These are phyloP conservation scores for Suillus alpinus DNA, from an alignment of 768 basidiomycete genomes.

Conservation along the genomic window DNA sequence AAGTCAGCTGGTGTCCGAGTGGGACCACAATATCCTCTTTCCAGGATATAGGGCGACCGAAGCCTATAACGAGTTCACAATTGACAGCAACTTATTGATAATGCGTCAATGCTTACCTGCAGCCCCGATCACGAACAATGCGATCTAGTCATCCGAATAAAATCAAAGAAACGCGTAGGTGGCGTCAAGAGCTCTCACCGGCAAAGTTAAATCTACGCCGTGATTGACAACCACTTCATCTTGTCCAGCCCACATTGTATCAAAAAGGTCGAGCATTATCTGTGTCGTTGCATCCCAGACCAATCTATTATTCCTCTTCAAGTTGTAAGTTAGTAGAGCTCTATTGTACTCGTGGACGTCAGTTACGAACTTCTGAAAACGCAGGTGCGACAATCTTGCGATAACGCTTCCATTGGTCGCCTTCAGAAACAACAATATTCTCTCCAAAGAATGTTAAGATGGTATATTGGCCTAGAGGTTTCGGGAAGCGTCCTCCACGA, in stretches of 20 bases:
- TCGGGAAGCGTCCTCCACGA: conserved; percentile 43
- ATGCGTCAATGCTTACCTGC: conserved; percentile 36
- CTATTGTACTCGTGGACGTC: background rate
- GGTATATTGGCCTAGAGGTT: conserved; percentile 47
- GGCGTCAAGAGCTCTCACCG: conserved; percentile 32
- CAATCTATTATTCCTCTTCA: conserved; percentile 28
- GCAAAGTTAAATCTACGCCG: conserved; percentile 50
- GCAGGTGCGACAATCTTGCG: conserved; percentile 62
- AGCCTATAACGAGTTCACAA: conserved; percentile 32
- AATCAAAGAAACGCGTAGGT: conserved; percentile 18
- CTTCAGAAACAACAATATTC: conserved; percentile 66
- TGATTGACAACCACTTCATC: conserved; percentile 42
- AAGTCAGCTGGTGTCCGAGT: conserved; percentile 44
- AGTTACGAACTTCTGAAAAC: conserved; percentile 39
- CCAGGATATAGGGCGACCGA: conserved; percentile 52
- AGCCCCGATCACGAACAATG: conserved; percentile 52
- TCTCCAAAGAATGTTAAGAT: conserved; percentile 49
- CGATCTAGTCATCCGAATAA: conserved; percentile 35
- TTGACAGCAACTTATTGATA: background rate
- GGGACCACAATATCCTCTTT: conserved; percentile 39
- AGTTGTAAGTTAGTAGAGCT: background rate
- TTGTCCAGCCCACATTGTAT: conserved; percentile 46
- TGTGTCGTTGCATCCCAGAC: conserved; percentile 47
- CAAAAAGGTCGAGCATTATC: conserved; percentile 43
- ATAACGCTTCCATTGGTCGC: conserved; percentile 64